Evolutionary conservation across 1,284 basidiomycete species (phyloP).

Genomic region (Cryptococcus sp.): DNA sequence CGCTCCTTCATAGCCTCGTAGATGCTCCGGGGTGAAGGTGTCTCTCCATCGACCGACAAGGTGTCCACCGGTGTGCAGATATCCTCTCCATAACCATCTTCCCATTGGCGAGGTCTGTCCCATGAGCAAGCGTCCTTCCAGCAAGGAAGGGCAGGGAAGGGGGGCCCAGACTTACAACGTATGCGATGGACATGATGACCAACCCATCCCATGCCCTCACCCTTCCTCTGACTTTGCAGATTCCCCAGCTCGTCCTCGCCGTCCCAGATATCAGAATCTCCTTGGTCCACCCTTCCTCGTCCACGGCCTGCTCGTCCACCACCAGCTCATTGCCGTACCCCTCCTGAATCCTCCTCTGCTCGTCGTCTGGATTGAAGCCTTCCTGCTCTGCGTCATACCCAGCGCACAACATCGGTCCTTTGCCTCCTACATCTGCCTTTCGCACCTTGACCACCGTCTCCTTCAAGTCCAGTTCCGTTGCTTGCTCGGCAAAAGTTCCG

Average conservation of each 20-base stretch:
- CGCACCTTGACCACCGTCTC: constrained; percentile 43
- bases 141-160: not conserved
- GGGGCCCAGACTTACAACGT: constrained; percentile 18
- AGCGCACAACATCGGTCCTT: constrained; percentile 32
- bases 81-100: constrained; percentile 45
- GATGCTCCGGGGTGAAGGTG: constrained; percentile 36
- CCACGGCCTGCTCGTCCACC: constrained; percentile 24
- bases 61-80: constrained; percentile 41
- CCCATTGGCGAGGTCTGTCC: constrained; percentile 26
- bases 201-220: constrained; percentile 46
- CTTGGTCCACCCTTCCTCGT: constrained; percentile 44
- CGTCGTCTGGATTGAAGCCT: constrained; percentile 29
- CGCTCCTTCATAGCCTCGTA: constrained; percentile 38
- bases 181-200: constrained; percentile 28
- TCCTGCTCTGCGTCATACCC: constrained; percentile 29
- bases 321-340: constrained; percentile 40
- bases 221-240: constrained; percentile 35
- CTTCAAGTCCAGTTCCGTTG: constrained; percentile 35
- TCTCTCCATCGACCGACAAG: constrained; percentile 45
- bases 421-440: constrained; percentile 41
- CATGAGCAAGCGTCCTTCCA: no score
- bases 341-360: constrained; percentile 21
- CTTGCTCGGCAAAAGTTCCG: constrained; percentile 41
- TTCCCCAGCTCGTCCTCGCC: constrained; percentile 35
- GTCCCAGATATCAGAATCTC: constrained; percentile 44